Percentiles rank a stretch among this genome's conserved stretches.
Conservation (phyloP, 2,329 filamentous ascomycete genomes). For the Neonectria ditissima region DNA sequence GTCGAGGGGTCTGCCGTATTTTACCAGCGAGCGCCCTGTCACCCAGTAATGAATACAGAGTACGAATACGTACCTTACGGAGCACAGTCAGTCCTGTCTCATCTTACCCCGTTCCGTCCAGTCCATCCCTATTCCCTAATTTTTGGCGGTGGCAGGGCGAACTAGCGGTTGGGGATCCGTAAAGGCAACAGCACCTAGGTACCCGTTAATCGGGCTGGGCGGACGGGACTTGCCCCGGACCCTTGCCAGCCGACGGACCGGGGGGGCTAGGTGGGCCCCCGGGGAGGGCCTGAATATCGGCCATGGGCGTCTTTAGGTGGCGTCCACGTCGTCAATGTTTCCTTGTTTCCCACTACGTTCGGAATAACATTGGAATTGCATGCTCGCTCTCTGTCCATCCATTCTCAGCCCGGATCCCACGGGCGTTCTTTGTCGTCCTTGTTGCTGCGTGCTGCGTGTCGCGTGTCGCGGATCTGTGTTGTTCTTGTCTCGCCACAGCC, state of each 20-base stretch:
- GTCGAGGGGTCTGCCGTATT: constrained; percentile 1
- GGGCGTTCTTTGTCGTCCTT: constrained; percentile 2
- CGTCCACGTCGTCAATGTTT: constrained; percentile 18
- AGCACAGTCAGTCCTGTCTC: too few species aligned
- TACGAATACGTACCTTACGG: too few species aligned
- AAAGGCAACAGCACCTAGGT: background rate
- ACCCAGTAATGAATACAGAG: background rate
- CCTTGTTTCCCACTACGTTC: constrained; percentile 3
- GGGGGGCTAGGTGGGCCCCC: too few species aligned
- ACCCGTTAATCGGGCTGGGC: constrained; percentile 4
- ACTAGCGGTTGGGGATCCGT: constrained; percentile 1
- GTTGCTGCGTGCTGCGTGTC: background rate
- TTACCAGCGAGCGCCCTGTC: background rate
- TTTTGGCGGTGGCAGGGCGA: constrained; percentile 1
- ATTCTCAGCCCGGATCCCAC: constrained; percentile 8
- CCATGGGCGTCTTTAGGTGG: constrained; percentile 8
- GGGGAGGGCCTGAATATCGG: constrained; percentile 26
- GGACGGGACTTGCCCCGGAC: constrained; percentile 6
- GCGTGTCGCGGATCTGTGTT: constrained; percentile 13
- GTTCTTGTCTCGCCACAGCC: constrained; percentile 7
- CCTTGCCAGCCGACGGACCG: constrained; percentile 4
- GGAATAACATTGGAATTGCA: constrained; percentile 19
- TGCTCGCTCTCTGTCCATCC: constrained; percentile 2
- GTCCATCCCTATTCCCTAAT: background rate
- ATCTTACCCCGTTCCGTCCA: too few species aligned